Base-by-base conservation (phyloP, 208 protist species). In the Leishmania martiniquensis region DNA sequence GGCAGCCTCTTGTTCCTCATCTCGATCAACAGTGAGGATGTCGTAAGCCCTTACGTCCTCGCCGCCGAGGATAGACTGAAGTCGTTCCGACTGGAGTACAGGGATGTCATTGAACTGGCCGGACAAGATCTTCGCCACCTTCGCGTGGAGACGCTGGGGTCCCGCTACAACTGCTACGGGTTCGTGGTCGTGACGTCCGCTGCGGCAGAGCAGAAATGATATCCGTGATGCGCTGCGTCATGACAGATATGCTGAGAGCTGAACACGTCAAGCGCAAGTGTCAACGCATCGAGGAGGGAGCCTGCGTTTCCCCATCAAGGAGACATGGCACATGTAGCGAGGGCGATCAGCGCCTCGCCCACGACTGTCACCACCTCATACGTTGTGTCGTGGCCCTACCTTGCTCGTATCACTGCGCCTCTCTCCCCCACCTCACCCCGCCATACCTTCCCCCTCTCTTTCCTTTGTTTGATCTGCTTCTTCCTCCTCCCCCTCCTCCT, bases 21-120 rank as follows among this genome's bases (percentile, higher is more conserved):
- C 69, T 90, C 85, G 13, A 93, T 91, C 65, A 93, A 93, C 77
- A 78, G 80, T 44, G 85, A 81, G 44, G 87, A 91, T 47, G 77
- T 91, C 0, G 49, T 93, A 9, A 79, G 79, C 51, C 77, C 82
- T 17, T 93, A 93, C 72, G 67, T 89, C 25, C 82, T 91, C 42
- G 76, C 80, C 4, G 76, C 66, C 39, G 69, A 74, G 32, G 73
- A 85, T 51, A 66, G 59, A 0, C 47, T 65, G 20, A 89, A 86
- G 62, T 65, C 44, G 22, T 91, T 93, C 49, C 72, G 74, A 17
- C 47, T 83, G 1, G 52, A 25, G 25, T 86, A 75, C 76, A 68
- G 72, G 1, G 47, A 47, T 44, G 76, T 75, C 17, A 86, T 91
- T 39, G 67, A 82, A 37, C 80, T 93, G 0, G 42, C 34, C 29